A percentile compares a stretch with the other conserved stretches of the same genome.
Evolutionary conservation across 2,329 filamentous ascomycete species (phyloP).

Genomic region (Diaporthe citri): DNA sequence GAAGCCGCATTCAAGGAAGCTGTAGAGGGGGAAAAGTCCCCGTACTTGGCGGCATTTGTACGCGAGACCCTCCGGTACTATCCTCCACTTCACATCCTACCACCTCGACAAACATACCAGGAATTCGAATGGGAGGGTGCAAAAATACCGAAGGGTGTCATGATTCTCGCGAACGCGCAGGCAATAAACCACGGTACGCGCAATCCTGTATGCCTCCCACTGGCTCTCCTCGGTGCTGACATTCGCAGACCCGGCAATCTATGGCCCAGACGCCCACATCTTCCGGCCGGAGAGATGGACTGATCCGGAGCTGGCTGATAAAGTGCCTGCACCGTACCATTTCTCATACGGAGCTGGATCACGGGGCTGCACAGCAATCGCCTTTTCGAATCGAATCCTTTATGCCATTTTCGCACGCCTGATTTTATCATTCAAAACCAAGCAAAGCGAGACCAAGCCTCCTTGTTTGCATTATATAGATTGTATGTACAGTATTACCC

Average conservation of each 20-base stretch:
- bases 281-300: conserved; percentile 39
- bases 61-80: conserved; percentile 41
- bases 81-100: conserved; percentile 38
- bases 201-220: no score
- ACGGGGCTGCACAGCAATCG: conserved; percentile 43
- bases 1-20: conserved; percentile 26
- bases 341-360: conserved; percentile 43
- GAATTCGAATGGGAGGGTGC: conserved; percentile 24
- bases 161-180: conserved; percentile 28
- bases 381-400: conserved; percentile 43
- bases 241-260: not conserved
- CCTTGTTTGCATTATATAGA: conserved; percentile 40
- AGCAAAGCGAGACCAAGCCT: conserved; percentile 30
- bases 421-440: conserved; percentile 42
- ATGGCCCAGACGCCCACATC: conserved; percentile 16
- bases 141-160: conserved; percentile 31
- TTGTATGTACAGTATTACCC: not conserved
- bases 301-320: conserved; percentile 1
- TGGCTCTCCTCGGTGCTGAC: not conserved
- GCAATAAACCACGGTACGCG: conserved; percentile 18
- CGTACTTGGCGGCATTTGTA: conserved; percentile 40
- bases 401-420: conserved; percentile 44
- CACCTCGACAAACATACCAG: conserved; percentile 30
- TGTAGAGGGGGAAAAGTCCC: conserved; percentile 40
- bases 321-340: conserved; percentile 42